Evolutionary conservation across 2,329 filamentous ascomycete genomes (phyloP).

Genomic region (Diaporthe nobilis): DNA sequence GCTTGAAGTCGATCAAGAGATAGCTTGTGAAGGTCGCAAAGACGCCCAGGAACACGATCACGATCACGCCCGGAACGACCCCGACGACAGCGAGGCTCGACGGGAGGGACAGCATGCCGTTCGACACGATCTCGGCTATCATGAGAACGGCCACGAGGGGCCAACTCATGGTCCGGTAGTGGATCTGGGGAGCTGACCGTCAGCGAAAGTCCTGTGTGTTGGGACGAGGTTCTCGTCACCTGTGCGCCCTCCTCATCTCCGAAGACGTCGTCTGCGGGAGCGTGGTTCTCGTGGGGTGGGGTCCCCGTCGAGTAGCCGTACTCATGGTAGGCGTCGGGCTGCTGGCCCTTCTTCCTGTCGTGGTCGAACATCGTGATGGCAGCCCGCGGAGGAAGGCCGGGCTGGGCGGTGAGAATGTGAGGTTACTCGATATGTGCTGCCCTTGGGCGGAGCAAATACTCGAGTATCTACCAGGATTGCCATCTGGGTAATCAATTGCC

Average conservation of each 20-base stretch:
- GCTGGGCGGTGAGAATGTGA: background rate
- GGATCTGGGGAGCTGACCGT: constrained; percentile 52
- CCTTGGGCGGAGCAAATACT: background rate
- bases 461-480: background rate
- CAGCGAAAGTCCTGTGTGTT: background rate
- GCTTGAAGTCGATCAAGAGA: constrained; percentile 66
- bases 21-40: constrained; percentile 66
- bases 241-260: constrained; percentile 37
- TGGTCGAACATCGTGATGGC: background rate
- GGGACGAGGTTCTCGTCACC: background rate
- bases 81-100: constrained; percentile 66
- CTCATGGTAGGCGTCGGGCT: constrained; percentile 21
- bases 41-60: constrained; percentile 64
- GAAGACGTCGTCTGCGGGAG: constrained; percentile 33
- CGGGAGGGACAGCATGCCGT: constrained; percentile 68
- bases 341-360: constrained; percentile 6
- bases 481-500: background rate
- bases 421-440: background rate
- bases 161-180: constrained; percentile 69
- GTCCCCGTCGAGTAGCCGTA: background rate
- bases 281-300: background rate
- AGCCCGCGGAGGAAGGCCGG: background rate
- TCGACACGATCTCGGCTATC: constrained; percentile 69
- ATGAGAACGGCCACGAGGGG: constrained; percentile 66
- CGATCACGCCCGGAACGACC: constrained; percentile 64